Evolutionary conservation across 2,329 filamentous ascomycete species (phyloP), one percentile per base, ranked within the genome.

Genomic region (Colletotrichum sp.): DNA sequence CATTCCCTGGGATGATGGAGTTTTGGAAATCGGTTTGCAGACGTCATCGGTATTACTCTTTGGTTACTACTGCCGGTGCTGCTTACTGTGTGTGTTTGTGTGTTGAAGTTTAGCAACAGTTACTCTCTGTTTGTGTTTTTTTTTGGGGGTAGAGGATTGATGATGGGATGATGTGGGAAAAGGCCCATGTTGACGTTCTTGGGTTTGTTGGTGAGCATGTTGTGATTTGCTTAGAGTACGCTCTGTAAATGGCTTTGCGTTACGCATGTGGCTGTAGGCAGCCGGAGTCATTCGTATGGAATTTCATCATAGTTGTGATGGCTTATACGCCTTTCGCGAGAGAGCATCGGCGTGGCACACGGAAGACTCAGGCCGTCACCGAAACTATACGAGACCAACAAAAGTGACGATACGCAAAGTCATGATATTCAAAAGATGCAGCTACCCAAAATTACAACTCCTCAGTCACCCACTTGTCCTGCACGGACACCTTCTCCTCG

Each of bases 381-480:
- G 29, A n/a, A 43, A n/a, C 3, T n/a, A 58, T 21, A 33, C 55
- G 12, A 13, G 27, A n/a, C 16, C 12, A 24, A 13, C 12, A 24
- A 13, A 33, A 4, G n/a, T 21, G 18, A 62, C 13, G 21, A 43
- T 38, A 29, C 33, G 34, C 24, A 62, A 62, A 27, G 34, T 62
- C 13, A n/a, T 62, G 24, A 62, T 43, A 34, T 59, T n/a, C 21
- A 24, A 36, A 38, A 59, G 31, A 43, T 24, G 21, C n/a, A 62
- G n/a, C 15, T 21, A 43, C 7, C 8, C 29, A 38, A 43, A 18
- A 43, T 62, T 61, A 51, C 34, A 68, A 7, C 47, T 74, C 72
- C 34, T 72, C 69, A 18, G 64, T 64, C 43, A 64, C 33, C 63
- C 72, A 74, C 29, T 59, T 43, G 24, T 74, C 72, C 59, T 59